These are phyloP conservation scores for Saccharomycopsis phalli DNA, from an alignment of 1,139 yeast species.

Conservation along the genomic window DNA sequence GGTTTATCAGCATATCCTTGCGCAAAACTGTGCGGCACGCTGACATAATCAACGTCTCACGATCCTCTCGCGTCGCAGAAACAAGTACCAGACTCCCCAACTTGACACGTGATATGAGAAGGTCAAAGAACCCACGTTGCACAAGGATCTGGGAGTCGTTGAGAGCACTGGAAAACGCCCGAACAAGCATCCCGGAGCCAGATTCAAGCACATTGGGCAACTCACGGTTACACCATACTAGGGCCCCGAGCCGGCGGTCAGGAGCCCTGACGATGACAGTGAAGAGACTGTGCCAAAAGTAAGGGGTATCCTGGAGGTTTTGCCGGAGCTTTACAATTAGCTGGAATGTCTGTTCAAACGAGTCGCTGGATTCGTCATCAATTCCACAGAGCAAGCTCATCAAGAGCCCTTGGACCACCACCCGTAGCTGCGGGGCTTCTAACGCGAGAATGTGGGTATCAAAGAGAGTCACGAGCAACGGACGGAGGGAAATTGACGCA, in stretches of 20 bases:
- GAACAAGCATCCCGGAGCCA: slow-evolving; percentile 66
- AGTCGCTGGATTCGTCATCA: slow-evolving; percentile 87
- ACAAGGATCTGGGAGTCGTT: slow-evolving; percentile 57
- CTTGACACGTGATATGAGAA: slow-evolving; percentile 59
- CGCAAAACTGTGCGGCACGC: slow-evolving; percentile 64
- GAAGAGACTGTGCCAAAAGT: slow-evolving; percentile 83
- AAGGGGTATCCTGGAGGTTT: slow-evolving; percentile 56
- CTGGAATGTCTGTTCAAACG: slow-evolving; percentile 50
- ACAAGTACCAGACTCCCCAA: slow-evolving; percentile 53
- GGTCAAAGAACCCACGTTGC: slow-evolving; percentile 83
- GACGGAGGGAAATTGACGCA: slow-evolving; percentile 83
- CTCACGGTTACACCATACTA: slow-evolving; percentile 61
- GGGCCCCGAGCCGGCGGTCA: slow-evolving; percentile 75
- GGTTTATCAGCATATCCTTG: slow-evolving; percentile 86
- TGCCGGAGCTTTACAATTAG: slow-evolving; percentile 52
- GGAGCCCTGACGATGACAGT: slow-evolving; percentile 67
- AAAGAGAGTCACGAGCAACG: slow-evolving; percentile 56
- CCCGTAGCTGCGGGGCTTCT: slow-evolving; percentile 39
- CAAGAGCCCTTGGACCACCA: slow-evolving; percentile 58
- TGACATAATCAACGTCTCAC: slow-evolving; percentile 47
- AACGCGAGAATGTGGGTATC: slow-evolving; percentile 47
- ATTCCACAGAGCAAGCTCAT: slow-evolving; percentile 76
- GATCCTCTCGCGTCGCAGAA: slow-evolving; percentile 39
- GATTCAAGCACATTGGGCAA: slow-evolving; percentile 60
- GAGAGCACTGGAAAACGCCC: slow-evolving; percentile 67